Evolutionary conservation across 495 filamentous ascomycete species (phyloP).

Genomic region (Hyaloscypha variabilis): DNA sequence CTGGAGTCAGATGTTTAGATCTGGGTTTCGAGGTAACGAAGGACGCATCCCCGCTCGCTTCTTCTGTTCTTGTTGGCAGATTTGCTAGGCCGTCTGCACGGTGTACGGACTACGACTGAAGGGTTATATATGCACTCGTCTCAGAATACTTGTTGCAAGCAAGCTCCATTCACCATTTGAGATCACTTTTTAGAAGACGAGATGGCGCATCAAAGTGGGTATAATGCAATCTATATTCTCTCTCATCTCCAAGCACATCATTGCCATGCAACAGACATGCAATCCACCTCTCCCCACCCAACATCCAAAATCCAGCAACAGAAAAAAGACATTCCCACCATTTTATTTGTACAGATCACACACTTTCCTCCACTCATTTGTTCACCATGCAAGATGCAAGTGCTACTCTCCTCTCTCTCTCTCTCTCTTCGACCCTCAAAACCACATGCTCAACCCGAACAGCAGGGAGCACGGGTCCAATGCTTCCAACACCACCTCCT

Average conservation of each 20-base stretch:
- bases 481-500: not conserved
- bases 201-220: conserved; percentile 2
- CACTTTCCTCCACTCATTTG: not conserved
- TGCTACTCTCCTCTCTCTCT: too few species aligned
- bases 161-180: too few species aligned
- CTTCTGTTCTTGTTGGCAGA: too few species aligned
- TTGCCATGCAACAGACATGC: not conserved
- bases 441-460: conserved; percentile 12
- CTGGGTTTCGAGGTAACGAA: too few species aligned
- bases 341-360: conserved; percentile 14
- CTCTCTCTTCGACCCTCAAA: not conserved
- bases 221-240: conserved; percentile 23
- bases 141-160: too few species aligned
- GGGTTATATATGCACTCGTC: too few species aligned
- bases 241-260: not conserved
- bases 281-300: conserved; percentile 2
- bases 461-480: conserved; percentile 16
- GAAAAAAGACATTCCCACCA: not conserved
- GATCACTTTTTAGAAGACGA: too few species aligned
- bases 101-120: too few species aligned
- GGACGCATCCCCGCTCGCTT: too few species aligned
- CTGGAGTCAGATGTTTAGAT: too few species aligned
- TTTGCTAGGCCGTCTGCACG: too few species aligned
- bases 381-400: not conserved
- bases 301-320: not conserved